Evolutionary conservation across 2,329 filamentous ascomycete species (phyloP), one percentile per base, ranked within the genome.

Genomic region (Sporothrix globosa): DNA sequence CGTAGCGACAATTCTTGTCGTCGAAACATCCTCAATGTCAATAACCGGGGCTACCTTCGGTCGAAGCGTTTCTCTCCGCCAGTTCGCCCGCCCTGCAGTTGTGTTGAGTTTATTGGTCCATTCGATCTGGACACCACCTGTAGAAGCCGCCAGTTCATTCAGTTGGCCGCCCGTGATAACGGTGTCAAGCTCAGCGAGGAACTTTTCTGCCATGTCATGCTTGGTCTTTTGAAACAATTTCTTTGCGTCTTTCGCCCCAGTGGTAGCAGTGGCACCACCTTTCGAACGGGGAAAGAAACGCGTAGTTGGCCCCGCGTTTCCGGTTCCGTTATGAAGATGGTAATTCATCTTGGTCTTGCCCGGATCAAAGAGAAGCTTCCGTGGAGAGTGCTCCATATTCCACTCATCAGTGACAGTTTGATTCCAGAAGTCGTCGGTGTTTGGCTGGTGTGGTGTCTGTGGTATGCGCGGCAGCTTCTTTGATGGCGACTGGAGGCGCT

Each of bases 101-200:
- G 90, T 91, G 77, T 90, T 91, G 67, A 96, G 86, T n/a, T 87
- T 92, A 75, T 91, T 92, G 72, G 85, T 89, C 92, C 92, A 96
- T 56, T 87, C 80, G 50, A 95, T 83, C 70, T 86, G 86, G 61
- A 95, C 84, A 0, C 92, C 92, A 21, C 92, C 91, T 0, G 91
- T 91, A 0, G 83, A 79, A 2, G 83, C 81, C 0, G 91, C 83
- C 24, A 93, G 82, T 30, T 82, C 75, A 0, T 81, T 78, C 9
- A 96, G 85, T 72, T 84, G 81, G 10, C 90, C 88, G 2, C 83
- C 75, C 0, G 90, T 89, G 74, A 95, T 87, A 52, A 80, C 83
- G 0, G 77, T 75, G 77, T 96, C 92, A n/a, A 96, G 86, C 74
- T 92, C 89, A 0, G 73, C 68, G 1, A 96, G 81, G 76, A 95